A percentile compares a stretch with the other conserved stretches of the same genome.
These are phyloP conservation scores for Trichoderma breve DNA, from an alignment of 2,329 filamentous ascomycete genomes.

Conservation along the genomic window DNA sequence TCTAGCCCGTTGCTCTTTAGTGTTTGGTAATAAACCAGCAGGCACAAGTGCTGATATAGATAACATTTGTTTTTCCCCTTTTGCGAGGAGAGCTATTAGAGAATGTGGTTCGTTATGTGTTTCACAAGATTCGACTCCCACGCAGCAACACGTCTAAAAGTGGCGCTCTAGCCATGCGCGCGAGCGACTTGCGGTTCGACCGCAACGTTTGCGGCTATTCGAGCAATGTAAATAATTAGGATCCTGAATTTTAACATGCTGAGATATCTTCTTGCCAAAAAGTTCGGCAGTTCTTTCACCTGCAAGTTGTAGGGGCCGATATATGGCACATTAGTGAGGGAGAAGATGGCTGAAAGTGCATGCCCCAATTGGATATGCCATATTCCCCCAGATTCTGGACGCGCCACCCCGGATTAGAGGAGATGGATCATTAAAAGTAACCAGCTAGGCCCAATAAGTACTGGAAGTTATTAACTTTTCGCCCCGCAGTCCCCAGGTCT, in stretches of 20 bases:
- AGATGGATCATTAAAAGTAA: neutral
- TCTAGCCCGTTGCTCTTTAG: neutral
- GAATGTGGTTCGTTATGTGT: neutral
- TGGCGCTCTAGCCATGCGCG: neutral
- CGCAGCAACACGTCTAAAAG: neutral
- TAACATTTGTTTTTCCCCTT: neutral
- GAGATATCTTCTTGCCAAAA: neutral
- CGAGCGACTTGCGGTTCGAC: neutral
- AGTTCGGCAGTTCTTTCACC: neutral
- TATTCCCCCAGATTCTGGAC: neutral
- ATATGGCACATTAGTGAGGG: neutral
- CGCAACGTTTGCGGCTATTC: neutral
- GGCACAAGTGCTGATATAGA: neutral
- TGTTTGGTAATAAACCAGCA: neutral
- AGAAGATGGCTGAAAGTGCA: neutral
- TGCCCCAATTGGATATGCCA: neutral
- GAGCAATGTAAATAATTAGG: neutral
- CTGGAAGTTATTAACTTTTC: neutral
- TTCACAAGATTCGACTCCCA: neutral
- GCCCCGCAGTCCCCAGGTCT: neutral
- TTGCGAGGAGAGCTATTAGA: neutral
- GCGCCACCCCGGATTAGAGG: neutral
- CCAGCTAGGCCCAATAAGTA: neutral
- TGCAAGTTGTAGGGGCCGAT: neutral
- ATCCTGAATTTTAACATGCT: neutral